A percentile compares a stretch with the other conserved stretches of the same genome.
Evolutionary conservation across 305 asterid genomes (phyloP).

Genomic region (Plantago lanceolata): DNA sequence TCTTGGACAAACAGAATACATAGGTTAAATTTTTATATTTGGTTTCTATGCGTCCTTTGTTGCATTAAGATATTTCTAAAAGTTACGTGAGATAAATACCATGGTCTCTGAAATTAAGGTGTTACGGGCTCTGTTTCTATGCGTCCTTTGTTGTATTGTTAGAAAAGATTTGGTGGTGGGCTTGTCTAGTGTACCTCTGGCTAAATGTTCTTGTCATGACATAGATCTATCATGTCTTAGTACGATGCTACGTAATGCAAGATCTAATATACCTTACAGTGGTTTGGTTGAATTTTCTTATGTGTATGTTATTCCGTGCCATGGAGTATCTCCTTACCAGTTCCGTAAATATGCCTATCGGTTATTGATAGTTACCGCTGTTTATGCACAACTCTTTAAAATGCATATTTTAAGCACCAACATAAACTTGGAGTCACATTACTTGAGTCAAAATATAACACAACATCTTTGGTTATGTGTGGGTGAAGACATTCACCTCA

Average conservation of each 20-base stretch:
- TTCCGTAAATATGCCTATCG: background rate
- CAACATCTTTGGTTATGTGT: background rate
- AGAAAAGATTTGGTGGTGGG: background rate
- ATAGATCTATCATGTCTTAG: too few species aligned
- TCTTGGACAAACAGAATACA: too few species aligned
- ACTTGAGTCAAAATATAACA: background rate
- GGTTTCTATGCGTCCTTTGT: too few species aligned
- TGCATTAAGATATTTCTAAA: too few species aligned
- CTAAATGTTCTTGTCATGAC: background rate
- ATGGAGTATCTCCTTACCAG: background rate
- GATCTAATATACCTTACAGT: too few species aligned
- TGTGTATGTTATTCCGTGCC: constrained; percentile 4
- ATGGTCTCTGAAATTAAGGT: too few species aligned
- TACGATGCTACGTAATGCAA: too few species aligned
- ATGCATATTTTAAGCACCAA: background rate
- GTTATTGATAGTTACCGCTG: background rate
- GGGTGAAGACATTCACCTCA: background rate
- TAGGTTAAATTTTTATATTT: too few species aligned
- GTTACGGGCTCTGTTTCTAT: too few species aligned
- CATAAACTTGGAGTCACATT: background rate
- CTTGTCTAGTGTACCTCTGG: background rate
- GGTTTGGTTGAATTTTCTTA: too few species aligned
- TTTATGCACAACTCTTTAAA: background rate
- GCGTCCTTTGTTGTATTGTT: background rate
- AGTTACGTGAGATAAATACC: too few species aligned